Evolutionary conservation across 1,284 basidiomycete genomes (phyloP).

Genomic region (Pascua sp.): DNA sequence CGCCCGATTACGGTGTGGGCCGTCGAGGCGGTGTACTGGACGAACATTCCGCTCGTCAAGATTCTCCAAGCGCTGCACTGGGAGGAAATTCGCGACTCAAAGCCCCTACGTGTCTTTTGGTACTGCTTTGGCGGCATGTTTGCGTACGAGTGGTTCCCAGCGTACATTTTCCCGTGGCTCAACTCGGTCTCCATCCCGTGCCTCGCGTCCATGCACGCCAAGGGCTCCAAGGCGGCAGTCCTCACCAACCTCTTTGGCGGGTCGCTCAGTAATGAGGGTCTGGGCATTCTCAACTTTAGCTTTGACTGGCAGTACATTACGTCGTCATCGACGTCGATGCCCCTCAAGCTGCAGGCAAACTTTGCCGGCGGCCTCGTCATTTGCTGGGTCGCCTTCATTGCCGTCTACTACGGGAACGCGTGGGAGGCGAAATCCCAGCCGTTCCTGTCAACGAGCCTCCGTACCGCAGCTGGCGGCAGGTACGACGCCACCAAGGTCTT

Average conservation of each 20-base stretch:
- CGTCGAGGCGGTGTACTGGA: conserved; percentile 45
- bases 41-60: conserved; percentile 30
- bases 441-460: conserved; percentile 20
- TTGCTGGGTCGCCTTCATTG: conserved; percentile 25
- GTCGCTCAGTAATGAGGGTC: conserved; percentile 26
- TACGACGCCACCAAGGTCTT: conserved; percentile 53
- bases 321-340: conserved; percentile 21
- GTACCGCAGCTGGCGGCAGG: conserved; percentile 10
- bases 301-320: conserved; percentile 44
- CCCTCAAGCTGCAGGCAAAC: conserved; percentile 36
- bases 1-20: conserved; percentile 35
- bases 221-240: conserved; percentile 12
- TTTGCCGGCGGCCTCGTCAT: conserved; percentile 27
- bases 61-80: conserved; percentile 38
- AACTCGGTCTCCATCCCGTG: conserved; percentile 40
- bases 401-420: conserved; percentile 33
- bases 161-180: conserved; percentile 49
- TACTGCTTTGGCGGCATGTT: conserved; percentile 33
- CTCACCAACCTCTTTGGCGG: conserved; percentile 44
- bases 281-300: conserved; percentile 32
- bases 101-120: conserved; percentile 63
- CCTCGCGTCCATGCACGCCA: conserved; percentile 58
- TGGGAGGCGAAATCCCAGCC: conserved; percentile 20
- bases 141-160: conserved; percentile 49
- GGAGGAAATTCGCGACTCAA: conserved; percentile 50